A percentile compares a stretch with the other conserved stretches of the same genome.
Conservation (phyloP, 1,139 yeast genomes). For the Nakaseomyces uthaithaninus region DNA sequence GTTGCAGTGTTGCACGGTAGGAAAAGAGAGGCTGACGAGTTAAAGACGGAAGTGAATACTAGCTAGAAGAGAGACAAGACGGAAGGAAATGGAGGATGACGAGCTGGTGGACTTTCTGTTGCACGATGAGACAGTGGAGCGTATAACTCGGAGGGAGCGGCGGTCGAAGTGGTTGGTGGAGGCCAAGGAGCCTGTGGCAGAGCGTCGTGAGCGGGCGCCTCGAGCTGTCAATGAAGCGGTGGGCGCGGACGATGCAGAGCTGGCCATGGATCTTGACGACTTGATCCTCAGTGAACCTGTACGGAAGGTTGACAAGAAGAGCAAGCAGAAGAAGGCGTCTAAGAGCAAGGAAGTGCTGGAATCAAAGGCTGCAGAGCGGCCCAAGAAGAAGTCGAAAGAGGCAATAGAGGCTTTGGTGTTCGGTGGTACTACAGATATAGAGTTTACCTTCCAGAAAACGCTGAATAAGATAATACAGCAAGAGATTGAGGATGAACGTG, state of each 20-base stretch:
- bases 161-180: constrained; percentile 1
- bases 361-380: too few relatives aligned
- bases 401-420: background rate
- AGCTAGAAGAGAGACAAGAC: too few relatives aligned
- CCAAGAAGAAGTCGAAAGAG: background rate
- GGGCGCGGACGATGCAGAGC: background rate
- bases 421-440: background rate
- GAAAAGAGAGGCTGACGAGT: too few relatives aligned
- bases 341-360: too few relatives aligned
- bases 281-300: constrained; percentile 2
- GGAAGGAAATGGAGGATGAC: constrained; percentile 8
- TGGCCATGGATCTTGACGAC: constrained; percentile 1
- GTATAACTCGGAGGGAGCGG: background rate
- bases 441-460: background rate
- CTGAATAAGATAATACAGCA: constrained; percentile 1
- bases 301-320: background rate
- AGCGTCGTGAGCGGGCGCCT: background rate
- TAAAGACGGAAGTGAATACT: too few relatives aligned
- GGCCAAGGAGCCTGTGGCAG: background rate
- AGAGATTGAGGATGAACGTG: constrained; percentile 1
- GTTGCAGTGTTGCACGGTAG: too few relatives aligned
- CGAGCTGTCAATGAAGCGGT: background rate
- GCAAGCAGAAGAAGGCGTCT: constrained; percentile 1
- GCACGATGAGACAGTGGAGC: constrained; percentile 5
- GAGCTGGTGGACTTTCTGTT: constrained; percentile 9